A percentile compares a stretch with the other conserved stretches of the same genome.
These are phyloP conservation scores for Zygoascus flipseniorum DNA, from an alignment of 805 yeast species.

Conservation along the genomic window DNA sequence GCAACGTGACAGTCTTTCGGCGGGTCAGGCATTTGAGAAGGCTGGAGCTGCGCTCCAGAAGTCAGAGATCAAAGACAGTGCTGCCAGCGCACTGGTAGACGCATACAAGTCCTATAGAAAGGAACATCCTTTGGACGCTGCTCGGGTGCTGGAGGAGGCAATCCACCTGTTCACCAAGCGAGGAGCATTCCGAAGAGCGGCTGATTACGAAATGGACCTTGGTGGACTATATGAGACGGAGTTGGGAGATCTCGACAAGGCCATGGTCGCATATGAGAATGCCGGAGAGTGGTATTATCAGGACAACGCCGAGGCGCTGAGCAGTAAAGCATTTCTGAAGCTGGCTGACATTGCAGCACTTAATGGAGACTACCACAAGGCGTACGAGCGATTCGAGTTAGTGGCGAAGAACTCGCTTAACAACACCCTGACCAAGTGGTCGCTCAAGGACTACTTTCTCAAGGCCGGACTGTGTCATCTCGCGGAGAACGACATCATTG, in stretches of 20 bases:
- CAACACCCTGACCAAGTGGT: constrained; percentile 78
- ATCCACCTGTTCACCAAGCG: constrained; percentile 74
- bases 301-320: constrained; percentile 85
- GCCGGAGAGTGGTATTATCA: constrained; percentile 95
- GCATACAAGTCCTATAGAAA: constrained; percentile 80
- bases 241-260: constrained; percentile 55
- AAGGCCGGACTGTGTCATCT: constrained; percentile 76
- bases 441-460: constrained; percentile 82
- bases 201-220: constrained; percentile 84
- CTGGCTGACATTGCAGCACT: constrained; percentile 84
- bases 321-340: constrained; percentile 80
- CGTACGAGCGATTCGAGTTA: constrained; percentile 67
- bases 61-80: constrained; percentile 78
- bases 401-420: constrained; percentile 70
- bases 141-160: constrained; percentile 65
- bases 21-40: constrained; percentile 76
- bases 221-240: constrained; percentile 80
- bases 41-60: constrained; percentile 76
- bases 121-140: constrained; percentile 63
- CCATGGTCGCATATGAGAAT: constrained; percentile 72
- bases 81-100: constrained; percentile 81
- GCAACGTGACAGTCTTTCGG: constrained; percentile 55
- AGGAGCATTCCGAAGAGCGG: constrained; percentile 96
- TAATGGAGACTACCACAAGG: constrained; percentile 63
- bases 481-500: constrained; percentile 77